Base-by-base conservation (phyloP, 345 rosid genomes). In the Sapria himalayana region DNA sequence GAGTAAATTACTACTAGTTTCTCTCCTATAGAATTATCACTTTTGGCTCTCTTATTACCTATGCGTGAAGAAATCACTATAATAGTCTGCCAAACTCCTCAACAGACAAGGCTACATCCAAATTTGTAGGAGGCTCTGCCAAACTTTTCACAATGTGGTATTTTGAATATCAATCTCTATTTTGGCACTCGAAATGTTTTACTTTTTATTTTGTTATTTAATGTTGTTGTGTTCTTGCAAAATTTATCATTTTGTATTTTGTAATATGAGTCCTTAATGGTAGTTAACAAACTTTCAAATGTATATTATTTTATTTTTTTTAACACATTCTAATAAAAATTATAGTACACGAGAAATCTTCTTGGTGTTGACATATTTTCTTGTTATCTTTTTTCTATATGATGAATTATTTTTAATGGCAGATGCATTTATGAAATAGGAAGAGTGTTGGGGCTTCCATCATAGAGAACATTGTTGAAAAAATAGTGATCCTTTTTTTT, bases 111-210 rank as follows among this genome's bases (percentile, higher is more conserved):
- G 79, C 85, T 37, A 55, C 79, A 37, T 50, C 81, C 15, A 71
- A 54, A 19, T 61, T 70, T 15, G 91, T 79, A 16, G 66, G 75
- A 5, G 86, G 70, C 8, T 56, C 84, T 8, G 84, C 79, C 55
- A 89, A 71, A 71, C 82, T 82, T 64, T 89, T 76, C 76, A 79
- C 84, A 22, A 78, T 81, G 49, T 66, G 70, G 98, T 85, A 19
- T 41, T 18, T 17, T 3, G 17, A 3, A 10, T 20, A n/a, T 45
- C 22, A 2, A 11, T 5, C 2, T 31, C 2, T 3, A 7, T 4
- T 13, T n/a, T 4, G 16, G 11, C 9, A 16, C 6, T 2, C 37
- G 13, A 9, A 7, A 37, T 7, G 22, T 3, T 37, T 2, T 37
- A 9, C 22, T 16, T 45, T 35, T 0, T 9, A 40, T 8, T 41